Evolutionary conservation across 345 rosid species (phyloP), one percentile per base, ranked within the genome.

Genomic region (Rhodamnia rubescens): DNA sequence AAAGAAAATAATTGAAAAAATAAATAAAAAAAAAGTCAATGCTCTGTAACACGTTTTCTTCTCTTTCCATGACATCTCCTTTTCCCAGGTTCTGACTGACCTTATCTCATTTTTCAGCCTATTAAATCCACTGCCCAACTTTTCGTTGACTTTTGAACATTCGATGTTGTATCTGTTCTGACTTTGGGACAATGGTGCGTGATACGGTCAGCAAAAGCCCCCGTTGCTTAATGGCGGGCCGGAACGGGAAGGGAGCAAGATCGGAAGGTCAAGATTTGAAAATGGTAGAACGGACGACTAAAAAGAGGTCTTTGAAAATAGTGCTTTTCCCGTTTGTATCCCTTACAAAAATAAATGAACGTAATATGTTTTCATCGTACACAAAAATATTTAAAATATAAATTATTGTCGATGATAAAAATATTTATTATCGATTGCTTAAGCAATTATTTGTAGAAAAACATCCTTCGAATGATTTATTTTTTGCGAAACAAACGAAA

Each of bases 401-500:
- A 22, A 24, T 56, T 24, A 0, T 4, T 56, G 3, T 36, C 40
- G 40, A 36, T 36, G 40, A 36, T 36, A 36, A 36, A 36, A 36
- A 36, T 36, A 36, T 36, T 36, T 36, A 36, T 36, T 36, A 36
- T 3, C 40, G 40, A 36, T 36, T 36, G 3, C 3, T 36, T 36
- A 9, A 55, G 2, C 13, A 5, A 64, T 16, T 64, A 8, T 64
- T 32, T 64, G 7, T 2, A 8, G 11, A 3, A 61, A 64, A 32
- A 32, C 16, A 1, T 29, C 16, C 44, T 3, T 18, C 57, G 16
- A 2, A 64, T 32, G 6, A 64, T 18, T 18, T 8, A 64, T 32
- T 64, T 16, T 64, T 0, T 0, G 0, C 2, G 0, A 36, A 18
- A 69, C 6, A 69, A 32, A 69, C 0, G 0, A 1, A 64, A 24